Base-by-base conservation (phyloP, 2,329 filamentous ascomycete species). In the Apiospora rasikravindrae region DNA sequence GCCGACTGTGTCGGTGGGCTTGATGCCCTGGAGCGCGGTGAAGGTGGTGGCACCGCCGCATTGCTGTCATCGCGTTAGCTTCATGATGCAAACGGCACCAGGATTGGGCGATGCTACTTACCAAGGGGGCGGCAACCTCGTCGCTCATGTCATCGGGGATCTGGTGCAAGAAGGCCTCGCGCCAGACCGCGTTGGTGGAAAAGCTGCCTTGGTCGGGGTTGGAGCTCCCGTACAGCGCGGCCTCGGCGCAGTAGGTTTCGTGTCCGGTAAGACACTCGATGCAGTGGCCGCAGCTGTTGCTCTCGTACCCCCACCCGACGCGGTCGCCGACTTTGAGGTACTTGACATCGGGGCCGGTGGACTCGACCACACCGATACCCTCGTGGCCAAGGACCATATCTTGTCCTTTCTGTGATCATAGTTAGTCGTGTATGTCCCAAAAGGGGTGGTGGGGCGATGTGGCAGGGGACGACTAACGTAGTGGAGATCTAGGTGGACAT, bases 381-480 rank as follows among this genome's bases (percentile, higher is more conserved):
- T 89, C 87, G 74, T 88, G 86, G 6, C 87, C 87, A 0, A 88
- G 80, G n/a, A 77, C 83, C 78, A 83, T 82, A 70, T 83, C 81
- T 1, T 64, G 80, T 8, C 42, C 69, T 74, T 71, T 77, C 71
- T 79, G 73, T 8, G 81, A 75, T 73, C 82, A 81, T 72, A 40
- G 26, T 24, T 22, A 69, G 45, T 47, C 24, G 14, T 49, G n/a
- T 10, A 45, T 40, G 37, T 13, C 19, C 40, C 51, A 33, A 47
- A 22, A 7, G 49, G 73, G 69, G 44, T 77, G 22, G 47, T n/a
- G 47, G 47, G 47, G 47, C 24, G 0, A n/a, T 8, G 6, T 8
- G 19, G 10, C 22, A 13, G 47, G 22, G 10, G 10, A 5, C 8
- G 3, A 64, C 75, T 71, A 40, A 78, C 76, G 67, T 49, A 49